A percentile compares a stretch with the other conserved stretches of the same genome.
Conservation (phyloP, 345 rosid species). For the Schrenkiella parvula region DNA sequence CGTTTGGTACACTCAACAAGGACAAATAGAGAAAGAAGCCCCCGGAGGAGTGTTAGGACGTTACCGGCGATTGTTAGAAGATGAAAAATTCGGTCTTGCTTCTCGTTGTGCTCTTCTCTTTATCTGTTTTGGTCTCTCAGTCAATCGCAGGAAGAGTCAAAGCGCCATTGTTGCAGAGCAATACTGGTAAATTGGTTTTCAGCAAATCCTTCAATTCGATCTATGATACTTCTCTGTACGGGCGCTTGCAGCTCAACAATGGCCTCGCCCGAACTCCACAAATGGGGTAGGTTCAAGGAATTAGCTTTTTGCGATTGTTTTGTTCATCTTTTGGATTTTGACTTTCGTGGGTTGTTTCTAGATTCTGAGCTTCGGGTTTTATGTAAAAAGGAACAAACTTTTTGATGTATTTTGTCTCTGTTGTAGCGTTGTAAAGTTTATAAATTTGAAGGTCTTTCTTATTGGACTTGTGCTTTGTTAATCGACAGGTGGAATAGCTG, state of each 20-base stretch:
- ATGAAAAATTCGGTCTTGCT: constrained; percentile 8
- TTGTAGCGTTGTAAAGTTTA: constrained; percentile 11
- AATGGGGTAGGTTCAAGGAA: constrained; percentile 60
- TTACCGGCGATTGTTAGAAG: constrained; percentile 16
- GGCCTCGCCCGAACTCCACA: constrained; percentile 89
- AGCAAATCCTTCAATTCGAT: constrained; percentile 43
- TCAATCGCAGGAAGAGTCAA: constrained; percentile 44
- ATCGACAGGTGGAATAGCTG: constrained; percentile 95
- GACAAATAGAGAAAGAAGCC: not conserved
- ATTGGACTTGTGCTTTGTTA: constrained; percentile 17
- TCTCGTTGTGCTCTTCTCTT: constrained; percentile 25
- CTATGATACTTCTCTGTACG: constrained; percentile 75
- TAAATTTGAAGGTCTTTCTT: not conserved
- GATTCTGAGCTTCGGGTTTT: not conserved
- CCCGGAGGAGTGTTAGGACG: not conserved
- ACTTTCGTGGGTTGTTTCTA: not conserved
- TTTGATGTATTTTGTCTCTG: not conserved
- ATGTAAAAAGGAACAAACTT: not conserved
- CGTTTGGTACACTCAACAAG: not conserved
- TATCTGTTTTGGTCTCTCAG: constrained; percentile 27
- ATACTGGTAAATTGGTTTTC: constrained; percentile 32
- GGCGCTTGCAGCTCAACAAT: constrained; percentile 72
- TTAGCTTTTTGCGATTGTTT: not conserved
- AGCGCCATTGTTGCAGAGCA: constrained; percentile 41
- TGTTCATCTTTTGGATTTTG: not conserved